A percentile compares a stretch with the other conserved stretches of the same genome.
Conservation (phyloP, 345 rosid species). For the Linum lewisii region DNA sequence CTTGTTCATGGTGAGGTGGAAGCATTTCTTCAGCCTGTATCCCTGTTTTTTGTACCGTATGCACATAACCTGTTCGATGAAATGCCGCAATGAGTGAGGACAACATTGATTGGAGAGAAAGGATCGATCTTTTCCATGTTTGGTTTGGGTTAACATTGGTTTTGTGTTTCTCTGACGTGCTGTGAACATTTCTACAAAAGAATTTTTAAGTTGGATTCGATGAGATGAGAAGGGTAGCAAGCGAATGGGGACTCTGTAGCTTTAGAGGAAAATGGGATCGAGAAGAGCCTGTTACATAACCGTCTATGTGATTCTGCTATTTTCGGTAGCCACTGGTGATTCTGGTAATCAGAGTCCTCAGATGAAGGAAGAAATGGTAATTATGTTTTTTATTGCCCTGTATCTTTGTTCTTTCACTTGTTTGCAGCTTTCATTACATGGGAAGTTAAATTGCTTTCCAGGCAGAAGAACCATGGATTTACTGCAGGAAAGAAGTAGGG, state of each 20-base stretch:
- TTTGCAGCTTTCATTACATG: not conserved
- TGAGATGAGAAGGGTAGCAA: constrained; percentile 37
- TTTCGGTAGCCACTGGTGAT: constrained; percentile 18
- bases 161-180: not conserved
- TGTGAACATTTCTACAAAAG: not conserved
- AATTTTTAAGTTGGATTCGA: constrained; percentile 11
- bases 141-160: not conserved
- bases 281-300: constrained; percentile 23
- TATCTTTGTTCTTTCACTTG: not conserved
- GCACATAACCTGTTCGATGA: not conserved
- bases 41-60: too few relatives aligned
- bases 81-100: not conserved
- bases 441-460: constrained; percentile 17
- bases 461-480: constrained; percentile 52
- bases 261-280: constrained; percentile 29
- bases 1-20: too few relatives aligned
- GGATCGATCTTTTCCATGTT: not conserved
- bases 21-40: too few relatives aligned
- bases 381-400: not conserved
- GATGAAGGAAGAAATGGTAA: constrained; percentile 21
- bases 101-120: not conserved
- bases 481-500: constrained; percentile 33
- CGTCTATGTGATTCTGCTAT: constrained; percentile 26
- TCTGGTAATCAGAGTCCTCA: constrained; percentile 13
- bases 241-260: constrained; percentile 21